These are phyloP conservation scores for Yamadazyma scolyti DNA, from an alignment of 805 yeast species.

Conservation along the genomic window DNA sequence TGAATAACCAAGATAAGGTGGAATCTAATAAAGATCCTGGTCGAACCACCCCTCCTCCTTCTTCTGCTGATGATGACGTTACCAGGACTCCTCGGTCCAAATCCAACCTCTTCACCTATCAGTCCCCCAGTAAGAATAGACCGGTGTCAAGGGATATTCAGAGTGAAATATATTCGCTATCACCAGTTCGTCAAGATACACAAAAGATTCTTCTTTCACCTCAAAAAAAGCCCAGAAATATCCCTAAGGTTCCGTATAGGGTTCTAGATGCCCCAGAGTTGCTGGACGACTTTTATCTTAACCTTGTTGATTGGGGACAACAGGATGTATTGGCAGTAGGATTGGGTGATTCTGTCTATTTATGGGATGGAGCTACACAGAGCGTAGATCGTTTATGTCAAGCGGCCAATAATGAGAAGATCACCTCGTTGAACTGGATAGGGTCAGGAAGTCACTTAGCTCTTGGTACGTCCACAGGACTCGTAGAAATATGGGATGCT, in stretches of 20 bases:
- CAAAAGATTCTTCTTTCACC: constrained; percentile 80
- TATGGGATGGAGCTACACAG: constrained; percentile 88
- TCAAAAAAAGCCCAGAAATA: constrained; percentile 69
- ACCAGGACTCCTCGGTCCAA: constrained; percentile 38
- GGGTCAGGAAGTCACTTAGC: constrained; percentile 94
- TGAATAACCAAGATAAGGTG: constrained; percentile 13
- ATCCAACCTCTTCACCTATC: constrained; percentile 69
- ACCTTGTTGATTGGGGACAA: constrained; percentile 93
- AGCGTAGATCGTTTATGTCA: constrained; percentile 79
- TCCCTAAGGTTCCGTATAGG: constrained; percentile 84
- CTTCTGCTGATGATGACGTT: constrained; percentile 10
- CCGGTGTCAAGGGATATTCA: constrained; percentile 64
- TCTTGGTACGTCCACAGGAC: constrained; percentile 81
- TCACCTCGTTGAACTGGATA: constrained; percentile 89
- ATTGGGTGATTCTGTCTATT: constrained; percentile 77
- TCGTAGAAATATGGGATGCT: constrained; percentile 95
- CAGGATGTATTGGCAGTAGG: constrained; percentile 89
- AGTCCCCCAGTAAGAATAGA: constrained; percentile 62
- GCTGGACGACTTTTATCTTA: constrained; percentile 89
- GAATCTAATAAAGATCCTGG: constrained; percentile 4
- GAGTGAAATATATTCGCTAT: constrained; percentile 71
- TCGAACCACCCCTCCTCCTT: constrained; percentile 20
- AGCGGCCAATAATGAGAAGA: constrained; percentile 57
- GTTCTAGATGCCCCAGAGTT: constrained; percentile 95
- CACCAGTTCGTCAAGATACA: constrained; percentile 87